A percentile compares a stretch with the other conserved stretches of the same genome.
These are phyloP conservation scores for Calonectria pseudoreteaudii DNA, from an alignment of 2,329 filamentous ascomycete species.

Conservation along the genomic window DNA sequence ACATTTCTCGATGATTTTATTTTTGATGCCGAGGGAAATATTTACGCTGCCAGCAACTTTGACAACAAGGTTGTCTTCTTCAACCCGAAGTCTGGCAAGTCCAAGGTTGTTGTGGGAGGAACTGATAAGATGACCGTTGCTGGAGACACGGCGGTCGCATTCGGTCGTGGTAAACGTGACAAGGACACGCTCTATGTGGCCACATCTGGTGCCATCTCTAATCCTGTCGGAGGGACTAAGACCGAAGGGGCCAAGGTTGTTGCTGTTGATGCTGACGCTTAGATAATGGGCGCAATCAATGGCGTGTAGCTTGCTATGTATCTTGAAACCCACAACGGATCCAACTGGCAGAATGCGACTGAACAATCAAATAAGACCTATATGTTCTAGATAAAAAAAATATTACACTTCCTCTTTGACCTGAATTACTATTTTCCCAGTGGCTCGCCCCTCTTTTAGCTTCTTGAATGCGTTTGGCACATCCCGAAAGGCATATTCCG, in stretches of 20 bases:
- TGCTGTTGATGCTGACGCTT: conserved; percentile 17
- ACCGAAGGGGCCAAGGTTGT: conserved; percentile 38
- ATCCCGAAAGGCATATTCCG: conserved; percentile 4
- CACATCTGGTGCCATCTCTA: conserved; percentile 28
- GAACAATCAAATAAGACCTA: background rate
- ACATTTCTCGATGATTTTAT: conserved; percentile 39
- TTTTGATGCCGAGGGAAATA: conserved; percentile 32
- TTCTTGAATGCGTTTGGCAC: conserved; percentile 7
- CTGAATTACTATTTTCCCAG: conserved; percentile 20
- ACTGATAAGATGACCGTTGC: conserved; percentile 32
- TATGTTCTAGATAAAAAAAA: no score
- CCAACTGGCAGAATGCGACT: background rate
- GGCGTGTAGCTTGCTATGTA: background rate
- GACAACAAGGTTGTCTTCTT: conserved; percentile 37
- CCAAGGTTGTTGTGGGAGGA: conserved; percentile 29
- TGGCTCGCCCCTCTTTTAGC: conserved; percentile 1
- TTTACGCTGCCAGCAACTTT: conserved; percentile 36
- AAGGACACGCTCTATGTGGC: conserved; percentile 29
- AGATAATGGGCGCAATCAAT: background rate
- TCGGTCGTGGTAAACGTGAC: conserved; percentile 29
- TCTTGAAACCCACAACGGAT: background rate
- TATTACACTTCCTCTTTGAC: background rate
- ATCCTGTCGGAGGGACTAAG: conserved; percentile 29
- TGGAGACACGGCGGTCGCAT: conserved; percentile 34
- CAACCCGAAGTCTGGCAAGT: conserved; percentile 23